Evolutionary conservation across 2,329 filamentous ascomycete species (phyloP).

Genomic region (Hirsutella thompsonii): DNA sequence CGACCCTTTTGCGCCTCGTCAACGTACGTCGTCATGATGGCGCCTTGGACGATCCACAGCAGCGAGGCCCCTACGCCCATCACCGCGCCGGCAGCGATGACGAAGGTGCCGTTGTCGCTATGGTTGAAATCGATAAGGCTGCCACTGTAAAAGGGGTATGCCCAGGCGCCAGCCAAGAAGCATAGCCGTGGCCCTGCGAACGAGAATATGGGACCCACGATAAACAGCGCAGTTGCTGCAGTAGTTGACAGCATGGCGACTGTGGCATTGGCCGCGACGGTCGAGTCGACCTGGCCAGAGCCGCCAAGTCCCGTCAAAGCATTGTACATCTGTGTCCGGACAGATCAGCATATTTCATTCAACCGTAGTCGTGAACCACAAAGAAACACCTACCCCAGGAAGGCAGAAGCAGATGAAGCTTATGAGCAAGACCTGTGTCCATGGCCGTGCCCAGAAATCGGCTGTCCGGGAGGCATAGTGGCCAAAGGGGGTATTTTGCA

Average conservation of each 20-base stretch:
- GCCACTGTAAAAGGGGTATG: slow-evolving; percentile 30
- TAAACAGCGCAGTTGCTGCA: slow-evolving; percentile 27
- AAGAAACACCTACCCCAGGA: slow-evolving; percentile 22
- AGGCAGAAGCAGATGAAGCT: slow-evolving; percentile 36
- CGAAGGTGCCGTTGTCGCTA: slow-evolving; percentile 25
- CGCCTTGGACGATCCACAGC: slow-evolving; percentile 32
- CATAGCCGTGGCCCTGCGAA: slow-evolving; percentile 27
- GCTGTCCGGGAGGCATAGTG: background rate
- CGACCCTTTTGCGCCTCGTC: slow-evolving; percentile 22
- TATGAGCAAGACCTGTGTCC: slow-evolving; percentile 34
- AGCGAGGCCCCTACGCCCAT: slow-evolving; percentile 31
- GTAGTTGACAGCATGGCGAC: slow-evolving; percentile 29
- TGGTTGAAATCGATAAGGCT: slow-evolving; percentile 29
- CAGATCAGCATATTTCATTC: background rate
- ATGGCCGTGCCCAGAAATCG: slow-evolving; percentile 26
- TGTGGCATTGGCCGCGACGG: slow-evolving; percentile 30
- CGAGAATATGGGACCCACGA: slow-evolving; percentile 29
- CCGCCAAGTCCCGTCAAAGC: slow-evolving; percentile 30
- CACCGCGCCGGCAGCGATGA: slow-evolving; percentile 29
- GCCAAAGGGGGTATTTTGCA: background rate
- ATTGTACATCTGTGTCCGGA: slow-evolving; percentile 29
- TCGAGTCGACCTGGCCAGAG: slow-evolving; percentile 29
- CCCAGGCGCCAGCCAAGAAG: slow-evolving; percentile 30
- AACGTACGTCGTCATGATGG: slow-evolving; percentile 32
- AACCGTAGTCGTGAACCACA: background rate